Evolutionary conservation across 1,284 basidiomycete genomes (phyloP).

Genomic region (Afroboletus lepidellus): DNA sequence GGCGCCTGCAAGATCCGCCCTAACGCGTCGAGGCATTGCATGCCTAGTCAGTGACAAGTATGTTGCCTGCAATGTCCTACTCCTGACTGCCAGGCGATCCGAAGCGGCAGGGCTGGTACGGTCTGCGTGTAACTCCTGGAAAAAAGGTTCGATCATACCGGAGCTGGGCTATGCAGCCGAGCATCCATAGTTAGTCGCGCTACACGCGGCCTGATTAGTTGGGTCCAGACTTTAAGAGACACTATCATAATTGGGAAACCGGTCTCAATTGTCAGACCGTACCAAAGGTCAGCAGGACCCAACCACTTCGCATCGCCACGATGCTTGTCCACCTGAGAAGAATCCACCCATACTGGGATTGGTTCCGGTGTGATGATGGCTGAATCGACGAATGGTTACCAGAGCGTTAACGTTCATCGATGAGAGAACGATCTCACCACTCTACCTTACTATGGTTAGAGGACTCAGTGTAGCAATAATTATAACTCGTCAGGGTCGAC

Average conservation of each 20-base stretch:
- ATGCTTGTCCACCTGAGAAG: constrained; percentile 18
- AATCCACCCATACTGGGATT: constrained; percentile 15
- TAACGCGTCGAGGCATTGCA: neutral
- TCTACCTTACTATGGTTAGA: constrained; percentile 36
- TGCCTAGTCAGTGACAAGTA: constrained; percentile 2
- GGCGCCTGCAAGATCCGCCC: constrained; percentile 21
- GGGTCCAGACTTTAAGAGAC: constrained; percentile 11
- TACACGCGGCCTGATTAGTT: constrained; percentile 5
- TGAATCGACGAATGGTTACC: constrained; percentile 17
- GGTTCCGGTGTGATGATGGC: constrained; percentile 18
- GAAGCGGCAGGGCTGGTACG: constrained; percentile 9
- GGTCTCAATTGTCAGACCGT: constrained; percentile 19
- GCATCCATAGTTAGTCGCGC: constrained; percentile 15
- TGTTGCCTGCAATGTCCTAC: constrained; percentile 9
- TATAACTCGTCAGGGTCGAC: constrained; percentile 27
- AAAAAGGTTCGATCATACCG: constrained; percentile 31
- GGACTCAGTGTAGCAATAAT: constrained; percentile 14
- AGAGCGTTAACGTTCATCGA: constrained; percentile 4
- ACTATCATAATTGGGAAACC: constrained; percentile 13
- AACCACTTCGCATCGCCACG: constrained; percentile 26
- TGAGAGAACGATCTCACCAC: constrained; percentile 15
- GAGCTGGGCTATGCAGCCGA: constrained; percentile 30
- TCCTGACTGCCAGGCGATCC: constrained; percentile 6
- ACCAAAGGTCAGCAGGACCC: constrained; percentile 15
- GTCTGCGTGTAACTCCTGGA: constrained; percentile 12